phyloP scores from a whole-genome alignment of 2,329 filamentous ascomycete species.

The Cordyceps pruinosa region DNA sequence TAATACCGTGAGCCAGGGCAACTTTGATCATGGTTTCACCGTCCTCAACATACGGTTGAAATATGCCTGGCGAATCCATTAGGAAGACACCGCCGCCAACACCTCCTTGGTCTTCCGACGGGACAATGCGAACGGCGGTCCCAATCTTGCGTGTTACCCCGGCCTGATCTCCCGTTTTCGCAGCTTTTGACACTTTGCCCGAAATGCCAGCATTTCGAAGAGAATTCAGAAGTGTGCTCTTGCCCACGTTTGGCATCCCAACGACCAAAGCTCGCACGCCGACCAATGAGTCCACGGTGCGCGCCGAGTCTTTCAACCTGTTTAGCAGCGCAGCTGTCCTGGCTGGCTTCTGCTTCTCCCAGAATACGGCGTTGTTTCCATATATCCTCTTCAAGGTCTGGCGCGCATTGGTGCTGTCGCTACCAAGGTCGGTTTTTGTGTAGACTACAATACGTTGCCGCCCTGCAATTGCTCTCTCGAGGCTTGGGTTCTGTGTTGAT shows the following conservation, averaged over 20 bases:
- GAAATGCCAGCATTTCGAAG: constrained; percentile 60
- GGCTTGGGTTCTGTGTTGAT: constrained; percentile 81
- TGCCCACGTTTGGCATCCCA: constrained; percentile 97
- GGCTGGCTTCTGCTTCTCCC: constrained; percentile 30
- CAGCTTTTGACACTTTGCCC: constrained; percentile 54
- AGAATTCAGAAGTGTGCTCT: constrained; percentile 87
- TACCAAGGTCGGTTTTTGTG: constrained; percentile 76
- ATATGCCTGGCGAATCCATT: constrained; percentile 89
- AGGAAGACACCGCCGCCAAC: constrained; percentile 65
- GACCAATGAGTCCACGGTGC: constrained; percentile 51
- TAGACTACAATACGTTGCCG: constrained; percentile 77
- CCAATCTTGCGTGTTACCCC: constrained; percentile 84
- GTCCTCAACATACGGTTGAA: constrained; percentile 83
- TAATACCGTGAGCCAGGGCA: constrained; percentile 84
- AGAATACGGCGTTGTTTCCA: constrained; percentile 35
- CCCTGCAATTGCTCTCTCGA: constrained; percentile 69
- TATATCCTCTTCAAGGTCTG: constrained; percentile 27
- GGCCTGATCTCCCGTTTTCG: constrained; percentile 76
- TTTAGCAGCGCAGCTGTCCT: constrained; percentile 34
- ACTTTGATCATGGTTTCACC: constrained; percentile 89
- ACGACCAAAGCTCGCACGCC: constrained; percentile 83
- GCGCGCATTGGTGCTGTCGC: constrained; percentile 24
- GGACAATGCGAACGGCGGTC: constrained; percentile 70
- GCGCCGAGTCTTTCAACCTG: constrained; percentile 27
- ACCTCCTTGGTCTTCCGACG: constrained; percentile 32